Base-by-base conservation (phyloP, 2,329 filamentous ascomycete species). In the Xylogone sp. region DNA sequence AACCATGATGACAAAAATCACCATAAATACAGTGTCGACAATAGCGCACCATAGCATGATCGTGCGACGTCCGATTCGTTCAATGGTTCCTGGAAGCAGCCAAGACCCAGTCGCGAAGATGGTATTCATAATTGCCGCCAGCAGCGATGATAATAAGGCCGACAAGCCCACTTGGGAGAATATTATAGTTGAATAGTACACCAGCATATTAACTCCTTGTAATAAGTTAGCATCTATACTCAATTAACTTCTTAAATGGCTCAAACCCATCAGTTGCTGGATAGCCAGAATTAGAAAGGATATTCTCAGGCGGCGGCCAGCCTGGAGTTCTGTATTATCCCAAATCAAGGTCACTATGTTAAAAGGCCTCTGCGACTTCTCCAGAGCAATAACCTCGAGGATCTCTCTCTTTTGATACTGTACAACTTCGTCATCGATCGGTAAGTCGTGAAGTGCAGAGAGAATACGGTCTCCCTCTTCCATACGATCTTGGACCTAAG, bases 241-340 rank as follows among this genome's bases (percentile, higher is more conserved):
- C 5, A 16, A 18, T 39, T 39, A 39, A 39, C n/a, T 18, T 16
- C n/a, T 39, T 16, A 39, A 16, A 6, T 7, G 5, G 13, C 13
- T 50, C 34, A 39, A 16, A 43, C 53, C 47, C 53, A 55, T 53
- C 53, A 47, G 34, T 29, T 55, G 39, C 21, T 45, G 51, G 21
- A 55, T 62, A 2, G 54, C 53, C 12, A 63, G 56, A 42, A 71
- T 67, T 48, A 70, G 51, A 56, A 70, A 71, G 7, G 66, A 67
- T 5, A 68, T 70, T 3, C 69, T 59, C 7, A 71, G 58, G 6
- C 69, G 65, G 6, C 66, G 61, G 13, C 68, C 68, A 12, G 65
- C 65, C 51, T 64, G 59, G 2, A 70, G 57, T 44, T 68, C 65
- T 2, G 60, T 66, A 48, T 58, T 64, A 53, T 72, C 68, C 69